Evolutionary conservation across 1,284 basidiomycete species (phyloP).

Genomic region (Cryptococcus depauperatus): DNA sequence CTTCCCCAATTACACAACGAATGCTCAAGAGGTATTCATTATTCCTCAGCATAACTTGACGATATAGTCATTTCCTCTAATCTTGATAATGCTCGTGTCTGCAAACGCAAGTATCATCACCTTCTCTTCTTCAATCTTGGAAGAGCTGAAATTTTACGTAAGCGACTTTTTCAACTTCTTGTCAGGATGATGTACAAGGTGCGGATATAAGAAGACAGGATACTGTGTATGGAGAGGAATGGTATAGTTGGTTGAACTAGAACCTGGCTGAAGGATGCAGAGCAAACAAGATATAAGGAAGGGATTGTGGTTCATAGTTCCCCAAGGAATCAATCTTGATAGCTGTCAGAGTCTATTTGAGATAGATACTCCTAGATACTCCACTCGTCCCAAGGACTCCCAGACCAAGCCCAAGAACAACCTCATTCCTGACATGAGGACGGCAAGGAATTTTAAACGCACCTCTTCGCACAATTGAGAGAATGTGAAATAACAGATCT

Average conservation of each 20-base stretch:
- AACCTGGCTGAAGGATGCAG: no score
- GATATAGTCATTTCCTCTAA: constrained; percentile 58
- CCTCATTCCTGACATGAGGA: constrained; percentile 59
- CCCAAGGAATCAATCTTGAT: no score
- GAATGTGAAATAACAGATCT: constrained; percentile 54
- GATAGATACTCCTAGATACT: no score
- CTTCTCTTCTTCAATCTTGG: background rate
- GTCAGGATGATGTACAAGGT: no score
- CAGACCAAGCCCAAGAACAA: no score
- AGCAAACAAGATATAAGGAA: no score
- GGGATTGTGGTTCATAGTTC: no score
- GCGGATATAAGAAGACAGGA: no score
- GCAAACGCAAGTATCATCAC: background rate
- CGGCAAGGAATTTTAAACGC: constrained; percentile 52
- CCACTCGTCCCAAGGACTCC: no score
- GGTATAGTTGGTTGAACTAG: no score
- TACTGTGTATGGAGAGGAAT: no score
- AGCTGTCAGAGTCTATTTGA: no score
- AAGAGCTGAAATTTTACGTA: constrained; percentile 52
- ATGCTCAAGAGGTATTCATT: constrained; percentile 35
- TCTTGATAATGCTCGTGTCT: constrained; percentile 57
- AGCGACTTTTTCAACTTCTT: constrained; percentile 61
- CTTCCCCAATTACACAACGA: constrained; percentile 45
- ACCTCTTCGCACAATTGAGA: constrained; percentile 57
- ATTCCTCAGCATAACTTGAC: constrained; percentile 47